phyloP scores from a whole-genome alignment of 148 eudicot genomes.

The Chenopodium formosanum region DNA sequence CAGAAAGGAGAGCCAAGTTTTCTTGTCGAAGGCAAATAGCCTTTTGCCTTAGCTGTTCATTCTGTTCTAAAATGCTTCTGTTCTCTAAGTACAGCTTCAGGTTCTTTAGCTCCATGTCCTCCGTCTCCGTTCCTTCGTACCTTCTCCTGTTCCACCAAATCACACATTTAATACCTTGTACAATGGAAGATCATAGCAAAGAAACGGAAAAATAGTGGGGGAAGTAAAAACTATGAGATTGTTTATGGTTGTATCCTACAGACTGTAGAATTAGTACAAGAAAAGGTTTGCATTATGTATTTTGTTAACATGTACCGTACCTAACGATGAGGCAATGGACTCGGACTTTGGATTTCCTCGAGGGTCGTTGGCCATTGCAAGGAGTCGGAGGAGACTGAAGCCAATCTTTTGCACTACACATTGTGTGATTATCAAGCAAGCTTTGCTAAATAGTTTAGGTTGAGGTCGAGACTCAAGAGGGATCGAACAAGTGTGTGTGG shows the following conservation, averaged over 20 bases:
- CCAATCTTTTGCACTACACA: slow-evolving; percentile 43
- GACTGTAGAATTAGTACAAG: neutral
- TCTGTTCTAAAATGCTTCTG: slow-evolving; percentile 65
- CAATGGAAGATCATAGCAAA: neutral
- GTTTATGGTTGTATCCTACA: neutral
- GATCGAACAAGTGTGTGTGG: neutral
- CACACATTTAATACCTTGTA: neutral
- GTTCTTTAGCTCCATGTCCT: slow-evolving; percentile 63
- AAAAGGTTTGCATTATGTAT: neutral
- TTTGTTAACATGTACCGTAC: slow-evolving; percentile 1
- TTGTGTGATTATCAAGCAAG: slow-evolving; percentile 6
- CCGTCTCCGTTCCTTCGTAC: slow-evolving; percentile 24
- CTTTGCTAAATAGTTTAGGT: neutral
- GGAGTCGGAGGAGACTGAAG: slow-evolving; percentile 25
- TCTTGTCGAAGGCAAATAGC: slow-evolving; percentile 64
- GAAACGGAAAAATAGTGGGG: neutral
- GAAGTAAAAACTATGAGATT: neutral
- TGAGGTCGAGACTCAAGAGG: neutral
- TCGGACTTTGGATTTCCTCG: slow-evolving; percentile 38
- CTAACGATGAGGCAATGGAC: slow-evolving; percentile 28
- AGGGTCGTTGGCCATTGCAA: slow-evolving; percentile 1
- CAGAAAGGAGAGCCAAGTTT: slow-evolving; percentile 55
- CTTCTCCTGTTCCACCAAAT: slow-evolving; percentile 23
- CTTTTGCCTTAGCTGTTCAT: slow-evolving; percentile 62
- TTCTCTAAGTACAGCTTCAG: slow-evolving; percentile 82